Percentiles rank a stretch among this genome's conserved stretches.
These are phyloP conservation scores for Exophiala mesophila DNA, from an alignment of 2,329 filamentous ascomycete species.

Conservation along the genomic window DNA sequence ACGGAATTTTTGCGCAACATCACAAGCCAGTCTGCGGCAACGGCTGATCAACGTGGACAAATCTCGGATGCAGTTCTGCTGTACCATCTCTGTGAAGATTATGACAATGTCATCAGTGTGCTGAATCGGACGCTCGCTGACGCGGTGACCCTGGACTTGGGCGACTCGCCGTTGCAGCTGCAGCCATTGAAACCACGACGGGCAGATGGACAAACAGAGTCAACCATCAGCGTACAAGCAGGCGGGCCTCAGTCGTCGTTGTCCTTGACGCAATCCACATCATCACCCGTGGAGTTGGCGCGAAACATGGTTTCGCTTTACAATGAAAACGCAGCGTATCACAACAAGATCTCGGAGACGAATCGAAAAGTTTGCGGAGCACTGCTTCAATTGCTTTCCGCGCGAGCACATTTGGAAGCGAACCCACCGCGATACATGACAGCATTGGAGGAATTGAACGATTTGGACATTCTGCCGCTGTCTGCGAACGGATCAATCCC, in stretches of 20 bases:
- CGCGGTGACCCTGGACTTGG: conserved; percentile 78
- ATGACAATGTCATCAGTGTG: conserved; percentile 86
- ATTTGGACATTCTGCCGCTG: conserved; percentile 24
- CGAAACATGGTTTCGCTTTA: conserved; percentile 60
- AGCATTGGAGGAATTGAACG: conserved; percentile 49
- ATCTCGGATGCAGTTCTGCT: conserved; percentile 90
- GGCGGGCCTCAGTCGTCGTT: conserved; percentile 40
- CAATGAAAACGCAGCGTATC: conserved; percentile 56
- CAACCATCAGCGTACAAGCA: conserved; percentile 33
- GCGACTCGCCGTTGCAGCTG: conserved; percentile 71
- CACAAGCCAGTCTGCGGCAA: conserved; percentile 83
- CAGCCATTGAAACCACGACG: conserved; percentile 71
- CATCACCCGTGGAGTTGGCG: conserved; percentile 61
- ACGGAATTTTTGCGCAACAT: conserved; percentile 87
- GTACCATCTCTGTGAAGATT: conserved; percentile 91
- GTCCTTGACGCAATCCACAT: conserved; percentile 59
- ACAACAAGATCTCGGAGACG: conserved; percentile 52
- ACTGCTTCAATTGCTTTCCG: conserved; percentile 57
- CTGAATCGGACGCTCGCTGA: conserved; percentile 88
- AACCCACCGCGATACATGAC: conserved; percentile 48
- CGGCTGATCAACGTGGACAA: conserved; percentile 83
- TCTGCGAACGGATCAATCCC: conserved; percentile 53
- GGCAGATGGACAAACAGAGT: conserved; percentile 31
- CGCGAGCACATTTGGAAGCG: conserved; percentile 53
- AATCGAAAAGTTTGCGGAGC: conserved; percentile 57